Base-by-base conservation (phyloP, 805 yeast species). In the Teunomyces panamensis region DNA sequence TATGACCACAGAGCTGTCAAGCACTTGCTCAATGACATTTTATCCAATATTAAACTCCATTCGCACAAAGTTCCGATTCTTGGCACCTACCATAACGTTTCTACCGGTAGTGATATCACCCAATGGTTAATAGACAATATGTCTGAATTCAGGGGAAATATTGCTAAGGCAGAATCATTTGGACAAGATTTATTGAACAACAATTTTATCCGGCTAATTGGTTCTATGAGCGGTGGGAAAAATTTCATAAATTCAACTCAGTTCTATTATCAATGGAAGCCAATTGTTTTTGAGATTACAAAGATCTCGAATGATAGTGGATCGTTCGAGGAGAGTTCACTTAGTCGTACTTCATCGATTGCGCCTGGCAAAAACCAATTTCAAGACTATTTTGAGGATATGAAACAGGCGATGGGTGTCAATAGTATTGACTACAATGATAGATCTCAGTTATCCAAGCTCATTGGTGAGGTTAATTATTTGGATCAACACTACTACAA, bases 231-330 rank as follows among this genome's bases (percentile, higher is more conserved):
- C 30, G 62, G 60, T 30, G 76, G 78, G 42, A 70, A 69, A 42
- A 71, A 65, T 44, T 89, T 89, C 64, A 89, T 85, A 46, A 88
- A 87, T 63, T 81, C 89, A 16, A 80, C 89, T 2, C 84, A 82
- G 47, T 81, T 84, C 62, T 75, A 71, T 57, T 89, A 88, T 59
- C 96, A 88, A 65, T 89, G 96, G 96, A 84, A 81, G 51, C 83
- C 83, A 3, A 65, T 74, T 49, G 87, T 87, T 0, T 87, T 79
- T 59, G 81, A 78, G 51, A 69, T 79, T 35, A 63, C 73, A 1
- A 59, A 60, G 29, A 44, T 67, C 17, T 50, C 54, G 4, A 58
- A 46, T 6, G 51, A 49, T 34, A 39, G 30, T 8, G 34, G 24
- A 10, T 6, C 10, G 3, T 14, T 20, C 46, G 51, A 45, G 27